Percentiles rank a stretch among this genome's conserved stretches.
These are phyloP conservation scores for Ganoderma lingzhi DNA, from an alignment of 1,284 basidiomycete species.

Conservation along the genomic window DNA sequence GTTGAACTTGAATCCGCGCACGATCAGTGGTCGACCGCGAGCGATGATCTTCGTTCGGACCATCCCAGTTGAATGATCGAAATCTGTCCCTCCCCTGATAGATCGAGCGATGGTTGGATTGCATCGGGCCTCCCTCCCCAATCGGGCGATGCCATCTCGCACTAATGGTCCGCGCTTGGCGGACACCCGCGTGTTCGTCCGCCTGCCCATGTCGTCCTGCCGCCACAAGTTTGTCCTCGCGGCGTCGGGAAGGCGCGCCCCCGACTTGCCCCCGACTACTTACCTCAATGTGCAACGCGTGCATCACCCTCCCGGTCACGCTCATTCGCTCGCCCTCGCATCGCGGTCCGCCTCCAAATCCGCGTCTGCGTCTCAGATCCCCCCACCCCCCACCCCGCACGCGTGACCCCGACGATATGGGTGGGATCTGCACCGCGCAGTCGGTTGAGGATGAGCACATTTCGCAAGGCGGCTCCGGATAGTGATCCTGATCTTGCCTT, in stretches of 20 bases:
- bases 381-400: background rate
- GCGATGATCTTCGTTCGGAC: background rate
- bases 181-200: background rate
- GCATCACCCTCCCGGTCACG: background rate
- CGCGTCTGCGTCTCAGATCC: conserved; percentile 1
- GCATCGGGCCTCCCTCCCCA: background rate
- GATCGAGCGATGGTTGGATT: background rate
- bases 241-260: background rate
- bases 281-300: background rate
- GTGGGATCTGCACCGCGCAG: background rate
- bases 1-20: background rate
- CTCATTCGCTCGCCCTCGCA: background rate
- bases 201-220: too few relatives aligned
- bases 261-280: background rate
- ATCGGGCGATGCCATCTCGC: conserved; percentile 3
- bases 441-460: background rate
- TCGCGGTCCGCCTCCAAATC: background rate
- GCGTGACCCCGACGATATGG: background rate
- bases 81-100: background rate
- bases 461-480: background rate
- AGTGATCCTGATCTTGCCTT: background rate
- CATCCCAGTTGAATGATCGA: background rate
- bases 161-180: background rate
- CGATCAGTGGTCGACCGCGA: background rate
- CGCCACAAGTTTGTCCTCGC: background rate